Base-by-base conservation (phyloP, 2,329 filamentous ascomycete species). In the Talaromyces marneffei region DNA sequence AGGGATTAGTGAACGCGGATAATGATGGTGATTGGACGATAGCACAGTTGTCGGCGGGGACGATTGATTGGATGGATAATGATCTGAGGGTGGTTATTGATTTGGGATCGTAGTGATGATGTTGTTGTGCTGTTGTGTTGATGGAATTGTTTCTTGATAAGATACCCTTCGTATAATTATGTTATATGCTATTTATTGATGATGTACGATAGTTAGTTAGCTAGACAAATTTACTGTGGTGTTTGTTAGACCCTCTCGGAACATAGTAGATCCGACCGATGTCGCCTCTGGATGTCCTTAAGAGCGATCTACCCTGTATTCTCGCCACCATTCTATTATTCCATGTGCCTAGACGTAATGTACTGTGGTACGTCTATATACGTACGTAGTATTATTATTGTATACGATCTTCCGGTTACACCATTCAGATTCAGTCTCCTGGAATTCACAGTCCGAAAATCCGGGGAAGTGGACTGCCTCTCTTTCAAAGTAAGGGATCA, bases 1-100 rank as follows among this genome's bases (percentile, higher is more conserved):
- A 78, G 56, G 78, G 78, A 4, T 63, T 80, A n/a, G 64, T 71
- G 14, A 59, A 66, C 6, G 68, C 79, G 7, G 68, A 70, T 12
- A 75, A 68, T 48, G 75, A 79, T 56, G 72, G 73, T 39, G 76
- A 79, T 52, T 80, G 78, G 78, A 72, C 74, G 20, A 72, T 79
- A 61, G 75, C 77, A 4, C 68, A 79, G n/a, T 65, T 78, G 33
- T 73, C 75, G 4, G 74, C 74, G 10, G 72, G 73, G 18, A 75
- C 74, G 10, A 73, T 78, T 2, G 78, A 79, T 31, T 80, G 78
- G 78, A 78, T 80, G 76, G 78, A 79, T 62, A 72, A 72, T 4
- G 72, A 78, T 42, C 63, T 80, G 61, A 75, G 72, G 56, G 72
- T 80, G 59, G 64, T 80, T 31, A 67, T 79, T 29, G 77, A 79